These are phyloP conservation scores for Aegilops tauschii DNA, from an alignment of 176 grass and related monocot species.

Conservation along the genomic window DNA sequence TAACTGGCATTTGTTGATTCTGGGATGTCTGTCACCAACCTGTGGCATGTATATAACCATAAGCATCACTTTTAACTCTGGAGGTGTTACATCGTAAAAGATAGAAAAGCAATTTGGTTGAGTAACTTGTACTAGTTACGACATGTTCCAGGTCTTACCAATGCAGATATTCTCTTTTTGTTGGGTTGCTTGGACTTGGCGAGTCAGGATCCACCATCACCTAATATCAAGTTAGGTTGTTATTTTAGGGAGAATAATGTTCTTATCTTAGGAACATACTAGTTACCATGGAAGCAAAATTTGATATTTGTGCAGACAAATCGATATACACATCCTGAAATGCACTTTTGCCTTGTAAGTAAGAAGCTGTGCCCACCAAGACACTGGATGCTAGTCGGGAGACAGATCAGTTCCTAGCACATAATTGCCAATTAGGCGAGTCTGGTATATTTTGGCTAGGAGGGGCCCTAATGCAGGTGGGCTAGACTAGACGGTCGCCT, in stretches of 20 bases:
- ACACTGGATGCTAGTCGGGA: neutral
- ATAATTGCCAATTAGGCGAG: neutral
- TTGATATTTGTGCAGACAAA: neutral
- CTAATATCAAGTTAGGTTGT: conserved; percentile 51
- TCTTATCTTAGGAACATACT: neutral
- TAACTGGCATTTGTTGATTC: conserved; percentile 68
- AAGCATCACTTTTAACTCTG: conserved; percentile 19
- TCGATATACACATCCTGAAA: conserved; percentile 1
- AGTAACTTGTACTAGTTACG: conserved; percentile 15
- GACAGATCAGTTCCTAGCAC: neutral
- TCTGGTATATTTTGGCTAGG: neutral
- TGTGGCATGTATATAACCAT: conserved; percentile 46
- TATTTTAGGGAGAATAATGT: conserved; percentile 32
- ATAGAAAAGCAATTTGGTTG: conserved; percentile 2
- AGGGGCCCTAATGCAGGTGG: neutral
- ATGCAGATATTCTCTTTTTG: conserved; percentile 89
- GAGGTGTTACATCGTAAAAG: conserved; percentile 26
- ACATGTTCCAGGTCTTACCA: conserved; percentile 57
- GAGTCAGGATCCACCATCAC: conserved; percentile 98
- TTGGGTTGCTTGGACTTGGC: conserved; percentile 94
- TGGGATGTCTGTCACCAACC: conserved; percentile 97
- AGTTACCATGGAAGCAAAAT: neutral
- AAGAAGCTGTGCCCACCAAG: neutral
- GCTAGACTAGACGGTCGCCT: neutral
- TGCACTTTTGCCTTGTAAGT: conserved; percentile 28